Evolutionary conservation across 139 green algal genomes (phyloP), one percentile per base, ranked within the genome.

Genomic region (Auxenochlorella pyrenoidosa): DNA sequence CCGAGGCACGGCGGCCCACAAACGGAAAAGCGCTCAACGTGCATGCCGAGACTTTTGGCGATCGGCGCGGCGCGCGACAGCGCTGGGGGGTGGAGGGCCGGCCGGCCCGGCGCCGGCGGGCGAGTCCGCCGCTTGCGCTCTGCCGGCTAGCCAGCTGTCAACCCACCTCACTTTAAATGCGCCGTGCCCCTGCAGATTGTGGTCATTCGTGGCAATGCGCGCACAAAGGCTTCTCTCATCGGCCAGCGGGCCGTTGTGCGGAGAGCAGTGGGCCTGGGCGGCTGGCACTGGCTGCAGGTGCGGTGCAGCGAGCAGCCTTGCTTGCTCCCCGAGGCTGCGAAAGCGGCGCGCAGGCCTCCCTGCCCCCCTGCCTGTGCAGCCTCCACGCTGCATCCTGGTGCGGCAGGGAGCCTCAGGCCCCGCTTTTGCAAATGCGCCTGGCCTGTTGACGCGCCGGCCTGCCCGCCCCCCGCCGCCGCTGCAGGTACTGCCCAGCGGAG

Each of bases 231-330:
- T 10, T 65, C 41, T 2, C 77, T 93, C 65, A 68, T 95, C 6
- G 93, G 93, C 36, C 76, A 91, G 34, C 65, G 81, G 34, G 90
- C 89, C 15, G n/a, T 93, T 1, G 94, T 97, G 71, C 91, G 92
- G 63, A 94, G 95, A 44, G 85, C 92, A 1, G 90, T 94, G 34
- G 93, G 94, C 34, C 91, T 97, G 60, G 95, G 95, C 5, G 95
- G 95, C 19, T 97, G 95, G 95, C 95, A 97, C 85, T 94, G 87
- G 89, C 83, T 96, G 68, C 63, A 85, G 80, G 89, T 93, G 79
- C 82, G 84, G 1, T 1, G 43, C 24, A 43, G 1, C 12, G n/a
- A 30, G 38, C 19, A 21, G 72, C 21, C 21, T 36, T 36, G 38
- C 38, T 13, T 63, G 54, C 16, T 8, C 18, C 54, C 18, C 2